A percentile compares a stretch with the other conserved stretches of the same genome.
Conservation (phyloP, 1,284 basidiomycete species). For the Ceratobasidium sp. region DNA sequence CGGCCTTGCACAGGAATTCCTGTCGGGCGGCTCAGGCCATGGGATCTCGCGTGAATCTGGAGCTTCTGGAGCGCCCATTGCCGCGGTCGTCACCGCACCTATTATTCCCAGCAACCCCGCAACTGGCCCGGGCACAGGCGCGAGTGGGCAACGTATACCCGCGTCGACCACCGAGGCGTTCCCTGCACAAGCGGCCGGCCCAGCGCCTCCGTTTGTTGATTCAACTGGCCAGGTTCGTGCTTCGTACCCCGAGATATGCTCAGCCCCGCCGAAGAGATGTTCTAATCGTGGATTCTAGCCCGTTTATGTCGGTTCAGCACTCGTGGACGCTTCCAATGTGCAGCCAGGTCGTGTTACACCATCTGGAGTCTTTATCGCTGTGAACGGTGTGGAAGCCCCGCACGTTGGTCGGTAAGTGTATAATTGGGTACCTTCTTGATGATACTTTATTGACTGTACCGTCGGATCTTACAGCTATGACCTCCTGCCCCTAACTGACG, state of each 20-base stretch:
- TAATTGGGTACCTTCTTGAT: neutral
- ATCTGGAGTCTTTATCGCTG: slow-evolving; percentile 13
- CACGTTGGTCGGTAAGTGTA: slow-evolving; percentile 17
- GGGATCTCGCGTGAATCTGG: neutral
- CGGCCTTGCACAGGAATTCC: slow-evolving; percentile 38
- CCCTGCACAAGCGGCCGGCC: slow-evolving; percentile 20
- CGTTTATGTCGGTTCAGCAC: slow-evolving; percentile 30
- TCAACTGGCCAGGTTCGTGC: slow-evolving; percentile 32
- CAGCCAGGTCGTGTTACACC: slow-evolving; percentile 29
- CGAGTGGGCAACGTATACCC: slow-evolving; percentile 35
- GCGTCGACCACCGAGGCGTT: slow-evolving; percentile 27
- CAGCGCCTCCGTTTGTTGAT: slow-evolving; percentile 25
- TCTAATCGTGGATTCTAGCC: slow-evolving; percentile 4
- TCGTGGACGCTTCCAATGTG: slow-evolving; percentile 15
- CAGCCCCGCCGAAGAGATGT: too few relatives aligned
- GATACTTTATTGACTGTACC: neutral
- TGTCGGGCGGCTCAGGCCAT: slow-evolving; percentile 12
- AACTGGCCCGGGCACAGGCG: slow-evolving; percentile 24
- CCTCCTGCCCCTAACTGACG: slow-evolving; percentile 32
- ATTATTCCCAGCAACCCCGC: slow-evolving; percentile 21
- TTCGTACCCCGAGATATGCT: too few relatives aligned
- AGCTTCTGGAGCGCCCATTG: neutral
- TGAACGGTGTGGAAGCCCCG: slow-evolving; percentile 2
- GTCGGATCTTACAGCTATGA: slow-evolving; percentile 11
- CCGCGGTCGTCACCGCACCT: too few relatives aligned